A percentile compares a stretch with the other conserved stretches of the same genome.
Conservation (phyloP, 164 flowering plant species). For the Annona cherimola region DNA sequence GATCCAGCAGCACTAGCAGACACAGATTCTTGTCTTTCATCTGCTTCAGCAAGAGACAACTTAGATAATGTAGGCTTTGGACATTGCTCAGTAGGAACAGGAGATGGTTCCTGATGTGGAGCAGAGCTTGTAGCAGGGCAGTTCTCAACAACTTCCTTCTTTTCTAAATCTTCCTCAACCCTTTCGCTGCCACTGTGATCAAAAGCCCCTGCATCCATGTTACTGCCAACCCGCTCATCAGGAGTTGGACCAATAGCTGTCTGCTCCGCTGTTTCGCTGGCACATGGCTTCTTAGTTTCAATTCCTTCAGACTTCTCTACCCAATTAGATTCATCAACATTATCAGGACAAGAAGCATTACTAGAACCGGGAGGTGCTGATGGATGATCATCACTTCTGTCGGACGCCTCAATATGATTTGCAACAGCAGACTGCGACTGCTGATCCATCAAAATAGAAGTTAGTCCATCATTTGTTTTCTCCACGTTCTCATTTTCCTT, state of each 20-base stretch:
- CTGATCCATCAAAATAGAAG: conserved; percentile 10
- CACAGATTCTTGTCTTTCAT: conserved; percentile 32
- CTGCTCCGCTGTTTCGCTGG: conserved; percentile 17
- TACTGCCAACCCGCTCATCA: conserved; percentile 18
- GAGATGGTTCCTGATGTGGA: conserved; percentile 14
- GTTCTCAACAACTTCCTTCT: conserved; percentile 8
- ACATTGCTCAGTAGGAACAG: conserved; percentile 14
- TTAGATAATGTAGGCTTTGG: conserved; percentile 12
- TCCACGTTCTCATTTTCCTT: conserved; percentile 3
- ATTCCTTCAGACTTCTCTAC: conserved; percentile 25
- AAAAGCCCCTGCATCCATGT: background rate
- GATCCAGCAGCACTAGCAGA: conserved; percentile 34
- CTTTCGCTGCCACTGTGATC: conserved; percentile 3
- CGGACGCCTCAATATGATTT: conserved; percentile 6
- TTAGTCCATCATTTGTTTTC: conserved; percentile 1
- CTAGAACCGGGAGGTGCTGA: conserved; percentile 16
- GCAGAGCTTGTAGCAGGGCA: conserved; percentile 12
- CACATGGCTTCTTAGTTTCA: conserved; percentile 20
- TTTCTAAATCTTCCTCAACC: conserved; percentile 4
- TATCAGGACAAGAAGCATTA: conserved; percentile 10
- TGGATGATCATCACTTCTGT: conserved; percentile 5
- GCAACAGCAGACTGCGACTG: conserved; percentile 8
- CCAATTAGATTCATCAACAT: conserved; percentile 19
- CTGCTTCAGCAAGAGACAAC: conserved; percentile 21
- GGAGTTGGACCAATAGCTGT: conserved; percentile 10